Evolutionary conservation across 2,329 filamentous ascomycete genomes (phyloP).

Genomic region (Ophiosphaerella herpotricha): DNA sequence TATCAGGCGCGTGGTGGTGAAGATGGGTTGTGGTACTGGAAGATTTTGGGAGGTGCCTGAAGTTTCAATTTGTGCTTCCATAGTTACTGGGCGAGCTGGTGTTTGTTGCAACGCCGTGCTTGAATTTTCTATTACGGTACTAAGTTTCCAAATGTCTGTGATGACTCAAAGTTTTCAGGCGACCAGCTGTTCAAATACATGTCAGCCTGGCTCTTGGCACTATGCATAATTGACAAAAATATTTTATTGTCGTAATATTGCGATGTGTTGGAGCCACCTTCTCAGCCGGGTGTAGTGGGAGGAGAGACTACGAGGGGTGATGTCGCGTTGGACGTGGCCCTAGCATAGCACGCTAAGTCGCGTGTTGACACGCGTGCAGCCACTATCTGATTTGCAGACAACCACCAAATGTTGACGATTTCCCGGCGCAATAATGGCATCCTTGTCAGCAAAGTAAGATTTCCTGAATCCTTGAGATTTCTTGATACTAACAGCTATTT

Average conservation of each 20-base stretch:
- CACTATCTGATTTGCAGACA: constrained; percentile 1
- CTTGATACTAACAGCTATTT: constrained; percentile 13
- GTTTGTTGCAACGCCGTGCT: constrained; percentile 7
- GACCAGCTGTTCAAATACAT: too few species aligned
- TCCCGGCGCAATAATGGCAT: constrained; percentile 25
- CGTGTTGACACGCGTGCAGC: constrained; percentile 15
- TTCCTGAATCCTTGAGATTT: background rate
- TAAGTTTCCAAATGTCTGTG: too few species aligned
- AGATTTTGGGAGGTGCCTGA: background rate
- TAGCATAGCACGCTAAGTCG: constrained; percentile 33
- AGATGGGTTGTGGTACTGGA: constrained; percentile 34
- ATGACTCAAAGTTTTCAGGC: too few species aligned
- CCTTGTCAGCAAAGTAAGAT: constrained; percentile 30
- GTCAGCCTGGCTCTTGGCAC: too few species aligned
- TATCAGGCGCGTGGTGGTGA: constrained; percentile 31
- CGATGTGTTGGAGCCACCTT: too few species aligned
- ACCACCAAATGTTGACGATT: background rate
- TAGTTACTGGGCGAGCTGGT: constrained; percentile 16
- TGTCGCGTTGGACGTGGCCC: constrained; percentile 11
- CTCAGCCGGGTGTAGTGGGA: background rate
- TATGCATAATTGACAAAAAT: too few species aligned
- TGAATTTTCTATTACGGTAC: background rate
- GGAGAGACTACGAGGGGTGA: constrained; percentile 8
- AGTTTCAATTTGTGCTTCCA: constrained; percentile 10
- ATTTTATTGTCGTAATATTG: too few species aligned